Conservation (phyloP, 495 filamentous ascomycete genomes). For the Neurospora sp. region DNA sequence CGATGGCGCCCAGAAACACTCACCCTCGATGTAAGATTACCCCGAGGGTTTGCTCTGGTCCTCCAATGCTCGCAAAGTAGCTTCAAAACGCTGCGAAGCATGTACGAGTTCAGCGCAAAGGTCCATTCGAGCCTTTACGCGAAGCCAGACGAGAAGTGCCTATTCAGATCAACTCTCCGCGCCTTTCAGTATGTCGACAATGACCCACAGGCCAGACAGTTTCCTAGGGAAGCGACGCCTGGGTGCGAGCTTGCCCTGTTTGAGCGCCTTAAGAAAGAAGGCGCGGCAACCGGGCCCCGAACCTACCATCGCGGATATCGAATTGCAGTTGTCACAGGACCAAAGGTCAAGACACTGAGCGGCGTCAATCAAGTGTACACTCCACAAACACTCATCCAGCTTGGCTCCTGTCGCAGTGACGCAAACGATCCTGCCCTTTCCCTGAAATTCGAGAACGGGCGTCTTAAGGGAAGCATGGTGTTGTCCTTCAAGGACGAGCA, state of each 20-base stretch:
- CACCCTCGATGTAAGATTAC: conserved; percentile 53
- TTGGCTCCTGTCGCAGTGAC: conserved; percentile 60
- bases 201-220: conserved; percentile 49
- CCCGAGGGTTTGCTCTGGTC: conserved; percentile 56
- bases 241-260: conserved; percentile 63
- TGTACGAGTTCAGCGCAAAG: conserved; percentile 69
- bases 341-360: conserved; percentile 64
- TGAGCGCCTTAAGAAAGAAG: conserved; percentile 51
- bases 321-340: conserved; percentile 61
- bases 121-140: conserved; percentile 59
- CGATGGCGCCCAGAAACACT: conserved; percentile 58
- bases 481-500: conserved; percentile 62
- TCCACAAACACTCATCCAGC: conserved; percentile 54
- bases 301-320: conserved; percentile 67
- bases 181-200: conserved; percentile 69
- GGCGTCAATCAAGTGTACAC: conserved; percentile 56
- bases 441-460: conserved; percentile 59
- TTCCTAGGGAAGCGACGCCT: conserved; percentile 61
- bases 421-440: conserved; percentile 56
- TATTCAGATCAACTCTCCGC: conserved; percentile 54
- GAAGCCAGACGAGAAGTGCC: conserved; percentile 51
- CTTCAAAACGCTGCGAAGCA: conserved; percentile 65
- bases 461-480: conserved; percentile 53
- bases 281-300: conserved; percentile 56
- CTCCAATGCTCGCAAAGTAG: conserved; percentile 62